Percentiles rank a stretch among this genome's conserved stretches.
These are phyloP conservation scores for Erodium maritimum DNA, from an alignment of 345 rosid species.

Conservation along the genomic window DNA sequence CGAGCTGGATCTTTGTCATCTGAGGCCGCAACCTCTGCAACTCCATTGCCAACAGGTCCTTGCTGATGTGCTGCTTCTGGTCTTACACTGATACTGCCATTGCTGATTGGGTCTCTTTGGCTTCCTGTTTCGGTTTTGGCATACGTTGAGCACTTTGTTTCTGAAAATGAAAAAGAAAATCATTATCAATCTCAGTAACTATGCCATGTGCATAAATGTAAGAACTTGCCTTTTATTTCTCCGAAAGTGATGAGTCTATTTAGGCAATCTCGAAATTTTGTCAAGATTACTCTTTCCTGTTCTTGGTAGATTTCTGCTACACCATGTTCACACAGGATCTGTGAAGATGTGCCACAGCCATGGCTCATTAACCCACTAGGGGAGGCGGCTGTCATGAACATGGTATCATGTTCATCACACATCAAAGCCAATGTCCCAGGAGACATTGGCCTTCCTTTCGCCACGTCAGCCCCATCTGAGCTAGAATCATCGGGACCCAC, in stretches of 20 bases:
- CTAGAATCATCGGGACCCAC: constrained; percentile 31
- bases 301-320: constrained; percentile 55
- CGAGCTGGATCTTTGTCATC: constrained; percentile 23
- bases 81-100: constrained; percentile 25
- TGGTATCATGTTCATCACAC: constrained; percentile 93
- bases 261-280: constrained; percentile 77
- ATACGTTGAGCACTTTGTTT: constrained; percentile 53
- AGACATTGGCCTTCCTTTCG: constrained; percentile 75
- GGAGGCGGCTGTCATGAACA: constrained; percentile 63
- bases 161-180: constrained; percentile 27
- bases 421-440: constrained; percentile 97
- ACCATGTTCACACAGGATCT: constrained; percentile 42
- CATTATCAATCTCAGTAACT: constrained; percentile 6
- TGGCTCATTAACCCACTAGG: constrained; percentile 39
- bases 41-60: constrained; percentile 35
- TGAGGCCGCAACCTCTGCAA: constrained; percentile 18
- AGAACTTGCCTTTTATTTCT: constrained; percentile 65
- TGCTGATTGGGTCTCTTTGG: constrained; percentile 29
- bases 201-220: constrained; percentile 2
- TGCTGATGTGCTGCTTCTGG: constrained; percentile 35
- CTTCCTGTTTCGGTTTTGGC: constrained; percentile 50
- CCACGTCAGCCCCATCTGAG: constrained; percentile 44
- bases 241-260: constrained; percentile 73
- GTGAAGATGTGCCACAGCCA: constrained; percentile 39
- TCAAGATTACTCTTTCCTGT: constrained; percentile 72